Base-by-base conservation (phyloP, 1,139 yeast species). In the Hansenula lynferdii region DNA sequence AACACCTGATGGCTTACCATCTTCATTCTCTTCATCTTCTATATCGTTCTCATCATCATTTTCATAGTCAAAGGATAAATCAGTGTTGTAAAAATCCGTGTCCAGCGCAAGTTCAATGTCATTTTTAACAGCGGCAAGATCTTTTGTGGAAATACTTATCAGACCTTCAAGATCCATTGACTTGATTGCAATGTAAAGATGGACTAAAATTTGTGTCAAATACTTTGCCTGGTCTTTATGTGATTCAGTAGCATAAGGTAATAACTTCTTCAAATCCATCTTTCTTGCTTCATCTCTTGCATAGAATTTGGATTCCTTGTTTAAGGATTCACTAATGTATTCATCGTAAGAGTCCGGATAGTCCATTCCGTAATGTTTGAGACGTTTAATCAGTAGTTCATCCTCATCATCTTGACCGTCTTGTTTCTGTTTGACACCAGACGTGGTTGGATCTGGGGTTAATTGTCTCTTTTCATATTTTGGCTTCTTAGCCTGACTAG, bases 231-330 rank as follows among this genome's bases (percentile, higher is more conserved):
- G 85, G 44, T 85, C 95, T 33, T 65, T 65, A 9, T 80, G 79
- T 2, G 76, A 57, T 58, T 89, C 97, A 1, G 83, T 75, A 31
- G 68, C 65, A 58, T 92, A 92, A 0, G 98, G 98, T 30, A 92
- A 68, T 38, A 79, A 54, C n/a, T 60, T 65, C 18, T 77, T 77
- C 44, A 85, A 68, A 39, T 79, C 71, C 41, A 84, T 68, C 14
- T 80, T 75, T 42, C 90, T 58, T 60, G 73, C 49, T 53, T 62
- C 43, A 39, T 57, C 51, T 35, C 87, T 67, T 7, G 85, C 68
- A 56, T 61, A 83, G 65, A 78, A 80, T 28, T 72, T 64, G 0
- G 87, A 80, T 0, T 52, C 50, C 6, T 75, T 71, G 50, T 82
- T 79, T 43, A 67, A 56, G 29, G 72, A 72, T 8, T 62, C 53